Evolutionary conservation across 1,139 yeast species (phyloP).

Genomic region (Diutina siamensis): DNA sequence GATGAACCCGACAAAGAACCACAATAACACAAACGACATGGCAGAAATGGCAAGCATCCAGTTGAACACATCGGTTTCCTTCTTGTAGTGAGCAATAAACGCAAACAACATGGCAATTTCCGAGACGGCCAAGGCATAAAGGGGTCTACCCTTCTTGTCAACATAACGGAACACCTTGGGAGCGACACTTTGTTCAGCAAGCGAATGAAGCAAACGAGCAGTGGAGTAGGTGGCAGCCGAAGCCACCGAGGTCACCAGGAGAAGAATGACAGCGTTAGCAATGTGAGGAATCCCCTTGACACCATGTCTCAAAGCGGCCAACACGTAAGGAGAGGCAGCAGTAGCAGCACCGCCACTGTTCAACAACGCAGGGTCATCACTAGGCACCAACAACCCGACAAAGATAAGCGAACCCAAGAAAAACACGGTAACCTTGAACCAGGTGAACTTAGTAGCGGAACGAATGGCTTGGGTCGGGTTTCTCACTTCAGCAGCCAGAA

Average conservation of each 20-base stretch:
- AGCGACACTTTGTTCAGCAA: constrained; percentile 33
- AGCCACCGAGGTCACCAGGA: constrained; percentile 36
- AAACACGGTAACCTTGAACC: constrained; percentile 26
- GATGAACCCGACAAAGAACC: constrained; percentile 31
- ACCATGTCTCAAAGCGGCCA: constrained; percentile 32
- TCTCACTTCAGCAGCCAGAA: constrained; percentile 37
- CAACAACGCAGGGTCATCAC: constrained; percentile 26
- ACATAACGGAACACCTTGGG: constrained; percentile 30
- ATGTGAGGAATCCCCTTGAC: constrained; percentile 28
- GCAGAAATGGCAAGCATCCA: constrained; percentile 37
- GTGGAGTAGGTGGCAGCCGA: constrained; percentile 34
- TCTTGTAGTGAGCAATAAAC: constrained; percentile 27
- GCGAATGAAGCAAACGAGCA: constrained; percentile 32
- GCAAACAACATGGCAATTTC: constrained; percentile 21
- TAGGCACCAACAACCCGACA: constrained; percentile 34
- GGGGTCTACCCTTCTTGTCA: constrained; percentile 33
- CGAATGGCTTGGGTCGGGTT: constrained; percentile 34
- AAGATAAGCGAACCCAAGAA: constrained; percentile 31
- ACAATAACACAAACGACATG: constrained; percentile 29
- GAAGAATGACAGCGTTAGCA: constrained; percentile 31
- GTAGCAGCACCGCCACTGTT: constrained; percentile 28
- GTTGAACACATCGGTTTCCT: constrained; percentile 30
- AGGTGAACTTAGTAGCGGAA: constrained; percentile 31
- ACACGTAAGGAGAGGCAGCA: constrained; percentile 33
- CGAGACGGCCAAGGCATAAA: constrained; percentile 25